A percentile compares a stretch with the other conserved stretches of the same genome.
These are phyloP conservation scores for Leucocoprinus leucothites DNA, from an alignment of 768 basidiomycete genomes.

Conservation along the genomic window DNA sequence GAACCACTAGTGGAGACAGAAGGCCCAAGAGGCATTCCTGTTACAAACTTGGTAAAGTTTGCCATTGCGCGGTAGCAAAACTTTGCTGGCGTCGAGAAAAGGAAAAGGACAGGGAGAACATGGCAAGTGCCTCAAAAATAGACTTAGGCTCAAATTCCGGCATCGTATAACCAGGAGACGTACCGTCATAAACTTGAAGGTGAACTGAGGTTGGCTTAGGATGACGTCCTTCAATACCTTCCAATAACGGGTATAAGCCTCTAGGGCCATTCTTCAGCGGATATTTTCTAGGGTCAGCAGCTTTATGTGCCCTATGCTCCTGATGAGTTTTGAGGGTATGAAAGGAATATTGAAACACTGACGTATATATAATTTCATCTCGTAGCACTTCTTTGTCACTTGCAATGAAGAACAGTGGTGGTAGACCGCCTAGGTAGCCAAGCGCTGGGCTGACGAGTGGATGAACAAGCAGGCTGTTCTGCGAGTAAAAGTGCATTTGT, in stretches of 20 bases:
- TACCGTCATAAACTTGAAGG: constrained; percentile 90
- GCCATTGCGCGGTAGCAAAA: constrained; percentile 80
- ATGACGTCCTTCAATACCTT: constrained; percentile 49
- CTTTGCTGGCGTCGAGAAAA: constrained; percentile 76
- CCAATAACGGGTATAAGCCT: constrained; percentile 53
- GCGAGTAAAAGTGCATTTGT: constrained; percentile 86
- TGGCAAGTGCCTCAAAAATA: constrained; percentile 58
- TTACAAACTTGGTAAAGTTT: constrained; percentile 64
- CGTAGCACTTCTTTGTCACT: constrained; percentile 90
- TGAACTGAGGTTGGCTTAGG: constrained; percentile 75
- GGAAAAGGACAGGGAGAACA: constrained; percentile 68
- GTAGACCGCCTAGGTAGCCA: constrained; percentile 86
- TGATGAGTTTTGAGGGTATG: constrained; percentile 4
- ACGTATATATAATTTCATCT: constrained; percentile 90
- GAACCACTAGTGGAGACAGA: constrained; percentile 6
- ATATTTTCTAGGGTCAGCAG: constrained; percentile 77
- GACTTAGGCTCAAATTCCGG: constrained; percentile 12
- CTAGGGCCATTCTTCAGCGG: constrained; percentile 42
- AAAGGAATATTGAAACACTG: constrained; percentile 24
- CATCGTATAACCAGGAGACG: constrained; percentile 16
- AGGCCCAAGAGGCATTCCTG: constrained; percentile 36
- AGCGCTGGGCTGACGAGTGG: constrained; percentile 82
- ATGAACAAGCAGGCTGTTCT: constrained; percentile 72
- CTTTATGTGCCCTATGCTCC: constrained; percentile 78
- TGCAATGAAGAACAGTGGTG: constrained; percentile 80